Base-by-base conservation (phyloP, 225 moss, liverwort and hornwort species). In the Straminergon stramineum region DNA sequence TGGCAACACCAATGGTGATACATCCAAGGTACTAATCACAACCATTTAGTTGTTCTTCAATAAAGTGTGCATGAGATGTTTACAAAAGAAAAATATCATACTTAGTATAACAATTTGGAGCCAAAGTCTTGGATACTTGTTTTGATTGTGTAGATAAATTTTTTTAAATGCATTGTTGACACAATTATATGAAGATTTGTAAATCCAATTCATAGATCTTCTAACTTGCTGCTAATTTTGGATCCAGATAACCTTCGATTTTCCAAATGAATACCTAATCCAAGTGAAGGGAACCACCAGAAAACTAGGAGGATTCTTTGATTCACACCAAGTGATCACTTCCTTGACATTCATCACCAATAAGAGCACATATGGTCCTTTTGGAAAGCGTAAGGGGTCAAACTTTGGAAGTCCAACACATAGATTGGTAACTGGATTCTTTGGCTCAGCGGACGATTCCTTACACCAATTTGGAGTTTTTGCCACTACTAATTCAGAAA, bases 261-360 rank as follows among this genome's bases (percentile, higher is more conserved):
- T 87, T 7, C 87, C 79, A 1, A 67, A 68, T 24, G 79, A 87
- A 34, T 57, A 87, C 1, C 5, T 87, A 6, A 9, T 27, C 24
- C 87, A 87, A 87, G 43, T 87, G 8, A 87, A 68, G 21, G 87
- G 87, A 67, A 87, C 87, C 13, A 48, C 60, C 0, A 57, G 45
- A 15, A 88, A 82, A 48, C 1, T 68, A 0, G 52, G 51, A 11
- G 87, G 81, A 14, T 56, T 75, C 3, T 2, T 60, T 8, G 62
- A 26, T 35, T 87, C 78, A 0, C n/a, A 10, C 28, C 45, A 58
- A 22, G 26, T 81, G 28, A 71, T 87, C 28, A 81, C 81, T 10
- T 87, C 87, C 20, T 81, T 87, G 71, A 70, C 87, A 45, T 87
- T 87, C 48, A 58, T 87, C 81, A 87, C 87, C 70, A 87, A 87